Evolutionary conservation across 164 flowering plant genomes (phyloP), one percentile per base, ranked within the genome.

Genomic region (Piper betle): DNA sequence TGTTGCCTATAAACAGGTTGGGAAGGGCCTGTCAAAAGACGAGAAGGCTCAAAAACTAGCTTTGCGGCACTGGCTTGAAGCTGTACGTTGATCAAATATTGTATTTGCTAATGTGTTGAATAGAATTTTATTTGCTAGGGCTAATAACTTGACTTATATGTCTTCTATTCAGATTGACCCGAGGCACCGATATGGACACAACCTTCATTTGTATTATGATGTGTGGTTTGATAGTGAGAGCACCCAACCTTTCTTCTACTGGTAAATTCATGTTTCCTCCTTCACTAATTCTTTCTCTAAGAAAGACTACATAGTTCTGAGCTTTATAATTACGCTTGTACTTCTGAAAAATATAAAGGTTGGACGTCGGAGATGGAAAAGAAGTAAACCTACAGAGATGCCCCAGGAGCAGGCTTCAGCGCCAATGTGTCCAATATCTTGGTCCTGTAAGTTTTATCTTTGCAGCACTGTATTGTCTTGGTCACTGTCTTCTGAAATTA

Each of bases 51-150:
- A 76, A 61, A 81, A 82, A 61, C 71, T 87, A 48, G 88, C 88
- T 8, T 69, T 85, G 19, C 75, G 71, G 53, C 88, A 87, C 67
- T 87, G 95, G 95, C 95, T 87, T 69, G 95, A 87, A 78, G 91
- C 95, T 52, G 95, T 55, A 55, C 4, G 58, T 33, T 43, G 12
- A 43, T 55, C 58, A 37, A 20, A 6, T 16, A 18, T 20, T 55
- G 19, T 20, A n/a, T 53, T 53, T 5, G 19, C 37, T 10, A 55
- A 55, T 13, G 20, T 55, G 12, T 16, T 20, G 58, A 43, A 43
- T 43, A 8, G 8, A 4, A 8, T 43, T 43, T 43, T 25, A 55
- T 37, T 25, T 55, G 25, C 9, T 6, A 1, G 15, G 13, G 9
- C 38, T 55, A 8, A 55, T 55, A 19, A 6, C 38, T 55, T 37